These are phyloP conservation scores for Silene latifolia DNA, from an alignment of 148 eudicot genomes.

Conservation along the genomic window DNA sequence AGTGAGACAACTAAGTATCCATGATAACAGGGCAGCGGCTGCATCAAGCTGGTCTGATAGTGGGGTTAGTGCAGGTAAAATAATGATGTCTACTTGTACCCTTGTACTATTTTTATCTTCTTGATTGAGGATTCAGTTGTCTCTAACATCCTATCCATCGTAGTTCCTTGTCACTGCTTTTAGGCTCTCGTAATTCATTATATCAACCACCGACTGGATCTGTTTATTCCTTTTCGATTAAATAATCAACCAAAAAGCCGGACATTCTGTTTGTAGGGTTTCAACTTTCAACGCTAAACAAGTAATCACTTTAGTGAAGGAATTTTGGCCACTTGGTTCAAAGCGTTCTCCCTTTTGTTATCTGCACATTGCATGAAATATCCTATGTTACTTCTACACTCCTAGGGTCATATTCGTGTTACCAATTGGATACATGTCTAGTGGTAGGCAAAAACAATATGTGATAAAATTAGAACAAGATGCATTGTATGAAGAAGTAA, in stretches of 20 bases:
- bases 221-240: background rate
- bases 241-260: background rate
- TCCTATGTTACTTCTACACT: background rate
- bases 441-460: background rate
- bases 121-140: background rate
- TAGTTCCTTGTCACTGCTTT: background rate
- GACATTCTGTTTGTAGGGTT: background rate
- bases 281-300: background rate
- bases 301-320: background rate
- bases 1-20: conserved; percentile 82
- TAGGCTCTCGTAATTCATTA: background rate
- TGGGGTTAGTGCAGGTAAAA: conserved; percentile 46
- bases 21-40: conserved; percentile 87
- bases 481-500: background rate
- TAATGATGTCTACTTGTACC: background rate
- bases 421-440: background rate
- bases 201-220: background rate
- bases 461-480: background rate
- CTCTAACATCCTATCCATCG: background rate
- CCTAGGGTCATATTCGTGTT: background rate
- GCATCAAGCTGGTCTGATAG: conserved; percentile 57
- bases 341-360: background rate
- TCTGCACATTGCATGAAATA: background rate
- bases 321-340: background rate
- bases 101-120: background rate